Evolutionary conservation across 2,329 filamentous ascomycete species (phyloP).

Genomic region (Rhexocercosporidium sp.): DNA sequence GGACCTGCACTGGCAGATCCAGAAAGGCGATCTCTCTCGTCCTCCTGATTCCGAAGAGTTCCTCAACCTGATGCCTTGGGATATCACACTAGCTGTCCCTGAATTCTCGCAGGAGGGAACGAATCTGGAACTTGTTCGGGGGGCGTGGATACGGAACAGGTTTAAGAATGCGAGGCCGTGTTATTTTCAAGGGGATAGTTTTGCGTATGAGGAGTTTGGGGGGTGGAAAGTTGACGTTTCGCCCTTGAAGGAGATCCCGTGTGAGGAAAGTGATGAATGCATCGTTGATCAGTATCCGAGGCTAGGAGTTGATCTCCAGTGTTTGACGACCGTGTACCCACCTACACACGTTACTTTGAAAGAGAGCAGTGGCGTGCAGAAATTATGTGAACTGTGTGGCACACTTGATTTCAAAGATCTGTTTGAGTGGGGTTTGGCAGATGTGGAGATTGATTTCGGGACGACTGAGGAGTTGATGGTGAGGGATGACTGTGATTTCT

Average conservation of each 20-base stretch:
- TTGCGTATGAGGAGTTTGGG: background rate
- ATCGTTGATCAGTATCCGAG: background rate
- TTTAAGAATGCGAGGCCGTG: background rate
- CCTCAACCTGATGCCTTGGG: constrained; percentile 1
- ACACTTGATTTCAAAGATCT: constrained; percentile 1
- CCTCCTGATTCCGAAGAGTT: background rate
- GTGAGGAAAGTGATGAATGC: background rate
- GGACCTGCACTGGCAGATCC: background rate
- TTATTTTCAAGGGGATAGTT: background rate
- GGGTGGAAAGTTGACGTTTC: background rate
- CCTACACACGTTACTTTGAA: background rate
- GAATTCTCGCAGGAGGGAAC: background rate
- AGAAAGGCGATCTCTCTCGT: background rate
- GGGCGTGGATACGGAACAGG: background rate
- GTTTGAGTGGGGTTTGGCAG: constrained; percentile 6
- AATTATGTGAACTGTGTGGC: background rate
- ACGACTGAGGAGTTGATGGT: background rate
- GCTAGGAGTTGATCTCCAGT: background rate
- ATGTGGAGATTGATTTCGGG: constrained; percentile 8
- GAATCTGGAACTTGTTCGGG: background rate
- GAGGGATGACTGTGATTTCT: background rate
- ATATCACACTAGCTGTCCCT: background rate
- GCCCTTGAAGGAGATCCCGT: background rate
- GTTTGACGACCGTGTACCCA: background rate
- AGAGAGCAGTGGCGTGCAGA: background rate